A percentile compares a stretch with the other conserved stretches of the same genome.
These are phyloP conservation scores for Lentinula boryana DNA, from an alignment of 768 basidiomycete species.

Conservation along the genomic window DNA sequence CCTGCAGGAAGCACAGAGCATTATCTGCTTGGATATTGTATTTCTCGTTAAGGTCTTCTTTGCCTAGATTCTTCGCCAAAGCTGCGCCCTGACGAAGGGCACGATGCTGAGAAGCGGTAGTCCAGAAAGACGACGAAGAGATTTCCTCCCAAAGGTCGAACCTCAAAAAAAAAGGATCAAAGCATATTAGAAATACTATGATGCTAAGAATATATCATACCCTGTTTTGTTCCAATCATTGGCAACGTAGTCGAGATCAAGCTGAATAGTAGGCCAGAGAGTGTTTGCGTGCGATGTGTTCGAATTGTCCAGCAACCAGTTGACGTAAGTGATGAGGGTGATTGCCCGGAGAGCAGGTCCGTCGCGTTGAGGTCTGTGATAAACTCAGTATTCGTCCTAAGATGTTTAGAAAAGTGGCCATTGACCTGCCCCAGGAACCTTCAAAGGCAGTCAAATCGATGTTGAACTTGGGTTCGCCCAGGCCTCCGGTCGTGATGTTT, in stretches of 20 bases:
- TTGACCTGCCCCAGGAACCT: constrained; percentile 31
- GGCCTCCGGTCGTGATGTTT: constrained; percentile 49
- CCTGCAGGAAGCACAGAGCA: constrained; percentile 50
- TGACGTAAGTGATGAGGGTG: constrained; percentile 62
- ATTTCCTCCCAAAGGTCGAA: constrained; percentile 50
- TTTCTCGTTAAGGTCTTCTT: constrained; percentile 15
- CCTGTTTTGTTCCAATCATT: constrained; percentile 46
- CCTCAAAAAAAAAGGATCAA: constrained; percentile 11
- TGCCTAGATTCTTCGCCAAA: constrained; percentile 33
- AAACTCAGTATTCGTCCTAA: background rate
- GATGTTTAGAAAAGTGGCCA: background rate
- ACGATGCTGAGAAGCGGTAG: constrained; percentile 50
- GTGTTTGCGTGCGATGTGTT: constrained; percentile 39
- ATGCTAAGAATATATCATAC: constrained; percentile 16
- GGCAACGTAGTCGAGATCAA: constrained; percentile 51
- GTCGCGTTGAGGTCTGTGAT: constrained; percentile 25
- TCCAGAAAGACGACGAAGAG: constrained; percentile 49
- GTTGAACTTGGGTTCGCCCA: constrained; percentile 72
- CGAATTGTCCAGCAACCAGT: constrained; percentile 44
- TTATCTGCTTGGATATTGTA: constrained; percentile 39
- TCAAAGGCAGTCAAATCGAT: constrained; percentile 59
- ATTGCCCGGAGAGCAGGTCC: constrained; percentile 69
- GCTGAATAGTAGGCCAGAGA: constrained; percentile 22
- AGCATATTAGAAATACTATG: background rate
- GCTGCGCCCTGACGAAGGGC: constrained; percentile 43